These are phyloP conservation scores for Aspergillus affinis DNA, from an alignment of 495 filamentous ascomycete genomes.

Conservation along the genomic window DNA sequence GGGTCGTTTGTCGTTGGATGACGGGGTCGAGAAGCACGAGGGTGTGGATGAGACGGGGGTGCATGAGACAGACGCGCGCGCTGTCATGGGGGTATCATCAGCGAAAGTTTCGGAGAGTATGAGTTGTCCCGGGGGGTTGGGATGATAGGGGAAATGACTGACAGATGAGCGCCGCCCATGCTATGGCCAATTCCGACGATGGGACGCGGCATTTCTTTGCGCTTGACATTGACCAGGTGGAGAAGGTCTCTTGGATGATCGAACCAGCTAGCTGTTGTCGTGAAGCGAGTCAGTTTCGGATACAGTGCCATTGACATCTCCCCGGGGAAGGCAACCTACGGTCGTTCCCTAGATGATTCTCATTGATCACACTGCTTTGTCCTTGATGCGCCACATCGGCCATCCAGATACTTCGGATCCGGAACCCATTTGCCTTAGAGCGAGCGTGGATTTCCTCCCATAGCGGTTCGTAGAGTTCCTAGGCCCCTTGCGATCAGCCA, in stretches of 20 bases:
- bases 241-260: constrained; percentile 87
- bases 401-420: constrained; percentile 82
- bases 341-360: constrained; percentile 72
- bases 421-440: constrained; percentile 56
- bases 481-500: not conserved
- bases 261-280: constrained; percentile 66
- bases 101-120: not conserved
- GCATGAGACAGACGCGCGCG: constrained; percentile 63
- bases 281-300: constrained; percentile 15
- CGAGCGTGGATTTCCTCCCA: constrained; percentile 71
- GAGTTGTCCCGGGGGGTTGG: no score
- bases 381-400: constrained; percentile 80
- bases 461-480: constrained; percentile 87
- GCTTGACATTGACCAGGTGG: constrained; percentile 83
- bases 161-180: constrained; percentile 73
- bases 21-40: constrained; percentile 82
- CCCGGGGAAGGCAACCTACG: constrained; percentile 46
- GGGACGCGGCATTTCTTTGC: constrained; percentile 78
- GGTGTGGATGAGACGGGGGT: constrained; percentile 77
- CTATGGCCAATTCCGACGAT: constrained; percentile 90
- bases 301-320: not conserved
- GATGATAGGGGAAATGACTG: constrained; percentile 11
- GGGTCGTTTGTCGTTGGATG: constrained; percentile 55
- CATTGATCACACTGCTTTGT: constrained; percentile 72
- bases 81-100: constrained; percentile 26